Evolutionary conservation across 805 yeast genomes (phyloP), one percentile per base, ranked within the genome.

Genomic region (Torulaspora indica): DNA sequence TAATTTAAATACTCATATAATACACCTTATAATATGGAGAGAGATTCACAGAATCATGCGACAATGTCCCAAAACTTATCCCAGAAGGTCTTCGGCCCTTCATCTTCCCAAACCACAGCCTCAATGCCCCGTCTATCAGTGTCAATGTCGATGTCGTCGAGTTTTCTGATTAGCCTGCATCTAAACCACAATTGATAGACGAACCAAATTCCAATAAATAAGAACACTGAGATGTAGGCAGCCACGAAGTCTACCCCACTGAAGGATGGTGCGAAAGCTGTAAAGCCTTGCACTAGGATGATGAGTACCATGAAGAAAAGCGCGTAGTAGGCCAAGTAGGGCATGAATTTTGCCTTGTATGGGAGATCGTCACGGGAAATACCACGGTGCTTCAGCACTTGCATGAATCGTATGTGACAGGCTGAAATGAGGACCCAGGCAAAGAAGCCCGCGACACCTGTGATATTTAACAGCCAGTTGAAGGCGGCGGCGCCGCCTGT

Each of bases 371-470:
- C 80, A 57, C 95, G 70, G 20, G 81, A 70, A 44, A 84, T 80
- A 40, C 81, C 80, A 61, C 88, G 77, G 17, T 69, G 61, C 54
- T 74, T 76, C 55, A 86, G 67, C 27, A 82, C 81, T 32, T 70
- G 63, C 81, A 83, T 83, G 66, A 83, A 84, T 61, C 90, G 71
- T 45, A 84, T 66, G 64, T 82, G 90, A 2, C 84, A 70, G 36
- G 75, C 63, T 23, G 81, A 72, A 48, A 83, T 82, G 60, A 78
- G 75, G 38, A 79, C 74, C 90, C 90, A 82, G 13, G 85, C 74
- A 53, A 82, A 79, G 52, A 83, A 72, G 47, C 90, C 90, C 8
- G 89, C 81, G 38, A 82, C 82, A 23, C 85, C 85, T n/a, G 86
- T 76, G 54, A 84, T 82, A 62, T 82, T 82, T 53, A 82, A 67